Percentiles rank a stretch among this genome's conserved stretches.
These are phyloP conservation scores for Cucurbita argyrosperma DNA, from an alignment of 306 rosid species.

Conservation along the genomic window DNA sequence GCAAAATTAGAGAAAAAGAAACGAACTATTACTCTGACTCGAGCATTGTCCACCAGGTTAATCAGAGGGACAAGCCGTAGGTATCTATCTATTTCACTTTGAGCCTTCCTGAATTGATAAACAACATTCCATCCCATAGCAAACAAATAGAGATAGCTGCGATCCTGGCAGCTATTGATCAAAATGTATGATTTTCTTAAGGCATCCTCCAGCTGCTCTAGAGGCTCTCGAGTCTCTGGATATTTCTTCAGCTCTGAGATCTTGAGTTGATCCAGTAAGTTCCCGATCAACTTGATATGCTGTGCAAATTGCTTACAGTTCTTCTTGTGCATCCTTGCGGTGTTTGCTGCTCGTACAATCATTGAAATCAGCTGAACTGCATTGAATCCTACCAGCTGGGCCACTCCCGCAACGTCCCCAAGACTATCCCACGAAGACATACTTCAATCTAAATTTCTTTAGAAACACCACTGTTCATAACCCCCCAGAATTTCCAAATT, in stretches of 20 bases:
- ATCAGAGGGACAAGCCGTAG: conserved; percentile 80
- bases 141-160: conserved; percentile 76
- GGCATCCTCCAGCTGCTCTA: conserved; percentile 95
- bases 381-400: conserved; percentile 70
- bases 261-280: conserved; percentile 86
- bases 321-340: conserved; percentile 95
- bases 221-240: conserved; percentile 87
- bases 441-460: not conserved
- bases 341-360: conserved; percentile 83
- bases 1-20: conserved; percentile 2
- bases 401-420: conserved; percentile 69
- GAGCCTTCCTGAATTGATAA: conserved; percentile 95
- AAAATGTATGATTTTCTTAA: conserved; percentile 72
- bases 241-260: conserved; percentile 90
- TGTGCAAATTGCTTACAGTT: conserved; percentile 84
- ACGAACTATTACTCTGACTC: conserved; percentile 69
- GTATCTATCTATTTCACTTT: conserved; percentile 88
- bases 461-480: not conserved
- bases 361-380: conserved; percentile 66
- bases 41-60: conserved; percentile 86
- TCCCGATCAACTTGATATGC: conserved; percentile 88
- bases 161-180: conserved; percentile 86
- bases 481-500: not conserved
- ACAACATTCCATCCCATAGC: conserved; percentile 99
- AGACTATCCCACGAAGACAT: conserved; percentile 67